Percentiles rank a stretch among this genome's conserved stretches.
phyloP scores from a whole-genome alignment of 257 asterid genomes.

The Capsicum pubescens region DNA sequence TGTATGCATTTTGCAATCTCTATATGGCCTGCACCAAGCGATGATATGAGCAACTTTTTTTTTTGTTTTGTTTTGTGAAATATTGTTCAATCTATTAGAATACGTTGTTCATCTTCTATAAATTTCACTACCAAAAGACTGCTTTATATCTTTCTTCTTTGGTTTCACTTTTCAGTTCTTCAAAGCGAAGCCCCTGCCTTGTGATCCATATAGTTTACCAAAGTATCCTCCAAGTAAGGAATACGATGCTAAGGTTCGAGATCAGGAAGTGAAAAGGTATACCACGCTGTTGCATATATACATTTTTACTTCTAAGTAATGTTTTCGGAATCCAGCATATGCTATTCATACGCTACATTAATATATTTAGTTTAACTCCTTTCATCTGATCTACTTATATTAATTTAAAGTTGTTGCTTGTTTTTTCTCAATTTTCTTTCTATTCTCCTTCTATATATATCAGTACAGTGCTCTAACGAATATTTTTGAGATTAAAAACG shows the following conservation, averaged over 20 bases:
- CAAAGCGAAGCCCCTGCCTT: constrained; percentile 52
- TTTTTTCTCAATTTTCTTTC: not conserved
- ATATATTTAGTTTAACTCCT: not conserved
- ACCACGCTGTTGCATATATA: not conserved
- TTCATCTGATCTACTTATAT: not conserved
- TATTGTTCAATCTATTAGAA: not conserved
- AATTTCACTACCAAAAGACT: constrained; percentile 9
- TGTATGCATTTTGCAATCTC: not conserved
- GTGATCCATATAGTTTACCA: constrained; percentile 57
- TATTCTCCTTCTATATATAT: not conserved
- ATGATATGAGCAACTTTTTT: not conserved
- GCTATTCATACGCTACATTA: not conserved
- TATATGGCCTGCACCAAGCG: not conserved
- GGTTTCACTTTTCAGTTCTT: constrained; percentile 49
- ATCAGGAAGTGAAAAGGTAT: constrained; percentile 58
- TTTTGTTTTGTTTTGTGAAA: not conserved
- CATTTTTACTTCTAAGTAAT: not conserved
- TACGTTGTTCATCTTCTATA: not conserved
- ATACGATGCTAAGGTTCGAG: constrained; percentile 51
- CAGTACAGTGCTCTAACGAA: not conserved
- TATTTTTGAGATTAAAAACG: not conserved
- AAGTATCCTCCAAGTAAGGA: constrained; percentile 63
- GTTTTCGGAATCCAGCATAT: constrained; percentile 15
- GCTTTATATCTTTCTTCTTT: not conserved
- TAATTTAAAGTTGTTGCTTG: not conserved